Evolutionary conservation across 805 yeast genomes (phyloP).

Genomic region (Candida dendrica): DNA sequence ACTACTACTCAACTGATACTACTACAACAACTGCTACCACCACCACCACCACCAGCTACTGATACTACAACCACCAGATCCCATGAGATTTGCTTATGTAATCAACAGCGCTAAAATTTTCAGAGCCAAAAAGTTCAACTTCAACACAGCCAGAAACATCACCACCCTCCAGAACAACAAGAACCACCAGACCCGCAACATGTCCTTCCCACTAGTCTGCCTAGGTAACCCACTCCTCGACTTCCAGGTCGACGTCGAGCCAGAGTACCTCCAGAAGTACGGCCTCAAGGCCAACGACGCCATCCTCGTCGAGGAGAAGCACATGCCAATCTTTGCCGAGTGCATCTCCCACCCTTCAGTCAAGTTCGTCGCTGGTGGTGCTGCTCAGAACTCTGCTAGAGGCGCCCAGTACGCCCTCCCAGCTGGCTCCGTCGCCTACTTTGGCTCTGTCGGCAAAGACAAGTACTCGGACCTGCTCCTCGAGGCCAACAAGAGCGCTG

Average conservation of each 20-base stretch:
- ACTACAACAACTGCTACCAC: no score
- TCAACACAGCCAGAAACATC: no score
- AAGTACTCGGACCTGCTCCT: slow-evolving; percentile 72
- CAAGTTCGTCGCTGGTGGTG: slow-evolving; percentile 92
- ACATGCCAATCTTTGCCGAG: slow-evolving; percentile 81
- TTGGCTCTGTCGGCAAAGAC: slow-evolving; percentile 95
- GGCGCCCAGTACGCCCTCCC: slow-evolving; percentile 95
- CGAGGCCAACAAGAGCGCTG: slow-evolving; percentile 82
- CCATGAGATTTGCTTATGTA: no score
- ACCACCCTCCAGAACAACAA: no score
- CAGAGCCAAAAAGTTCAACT: no score
- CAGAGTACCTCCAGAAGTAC: slow-evolving; percentile 71
- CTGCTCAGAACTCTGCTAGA: slow-evolving; percentile 98
- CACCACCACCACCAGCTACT: no score
- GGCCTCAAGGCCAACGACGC: slow-evolving; percentile 88
- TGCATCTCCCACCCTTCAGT: slow-evolving; percentile 54
- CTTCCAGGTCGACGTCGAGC: slow-evolving; percentile 68
- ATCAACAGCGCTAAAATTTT: no score
- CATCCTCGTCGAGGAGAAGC: slow-evolving; percentile 74
- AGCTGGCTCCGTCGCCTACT: slow-evolving; percentile 73
- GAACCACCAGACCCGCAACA: slow-evolving; percentile 11
- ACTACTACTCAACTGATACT: no score
- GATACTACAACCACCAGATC: no score
- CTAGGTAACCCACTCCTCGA: slow-evolving; percentile 92
- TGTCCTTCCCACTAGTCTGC: slow-evolving; percentile 69